A percentile compares a stretch with the other conserved stretches of the same genome.
phyloP scores from a whole-genome alignment of 2,329 filamentous ascomycete genomes.

The Diplocarpon rosae region DNA sequence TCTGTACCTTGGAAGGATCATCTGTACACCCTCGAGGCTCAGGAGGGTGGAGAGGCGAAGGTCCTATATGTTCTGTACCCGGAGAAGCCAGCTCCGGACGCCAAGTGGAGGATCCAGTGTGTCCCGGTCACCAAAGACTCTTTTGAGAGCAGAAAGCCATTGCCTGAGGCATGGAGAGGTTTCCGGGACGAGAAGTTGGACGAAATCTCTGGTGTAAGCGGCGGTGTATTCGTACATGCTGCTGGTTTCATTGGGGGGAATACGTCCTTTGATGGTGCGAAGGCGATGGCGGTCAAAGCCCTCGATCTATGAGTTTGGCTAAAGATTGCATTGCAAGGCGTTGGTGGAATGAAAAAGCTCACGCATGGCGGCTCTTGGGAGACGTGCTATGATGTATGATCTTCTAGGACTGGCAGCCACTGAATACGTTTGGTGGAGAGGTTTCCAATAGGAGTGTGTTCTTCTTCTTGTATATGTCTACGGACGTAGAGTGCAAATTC shows the following conservation, averaged over 20 bases:
- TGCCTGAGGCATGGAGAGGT: slow-evolving; percentile 87
- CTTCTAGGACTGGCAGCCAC: slow-evolving; percentile 1
- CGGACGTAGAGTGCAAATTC: neutral
- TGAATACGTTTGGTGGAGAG: no score
- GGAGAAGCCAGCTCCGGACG: slow-evolving; percentile 61
- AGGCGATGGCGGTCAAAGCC: slow-evolving; percentile 75
- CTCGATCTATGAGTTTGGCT: slow-evolving; percentile 32
- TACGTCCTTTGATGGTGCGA: slow-evolving; percentile 77
- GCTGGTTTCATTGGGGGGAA: slow-evolving; percentile 95
- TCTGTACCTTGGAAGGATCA: slow-evolving; percentile 95
- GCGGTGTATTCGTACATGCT: slow-evolving; percentile 87
- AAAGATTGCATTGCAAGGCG: slow-evolving; percentile 17
- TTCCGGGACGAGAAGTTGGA: slow-evolving; percentile 80
- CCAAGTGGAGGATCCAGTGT: slow-evolving; percentile 89
- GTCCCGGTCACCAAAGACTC: slow-evolving; percentile 78
- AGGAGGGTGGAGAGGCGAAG: slow-evolving; percentile 39
- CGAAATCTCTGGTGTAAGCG: slow-evolving; percentile 53
- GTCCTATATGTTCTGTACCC: slow-evolving; percentile 87
- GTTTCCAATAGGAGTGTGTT: no score
- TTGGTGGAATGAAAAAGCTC: slow-evolving; percentile 14
- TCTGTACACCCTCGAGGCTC: slow-evolving; percentile 73
- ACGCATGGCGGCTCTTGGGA: neutral
- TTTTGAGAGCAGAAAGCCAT: slow-evolving; percentile 82
- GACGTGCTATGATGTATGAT: slow-evolving; percentile 5
- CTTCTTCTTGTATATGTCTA: neutral